phyloP scores from a whole-genome alignment of 441 rosid genomes.

The Eutrema salsugineum region DNA sequence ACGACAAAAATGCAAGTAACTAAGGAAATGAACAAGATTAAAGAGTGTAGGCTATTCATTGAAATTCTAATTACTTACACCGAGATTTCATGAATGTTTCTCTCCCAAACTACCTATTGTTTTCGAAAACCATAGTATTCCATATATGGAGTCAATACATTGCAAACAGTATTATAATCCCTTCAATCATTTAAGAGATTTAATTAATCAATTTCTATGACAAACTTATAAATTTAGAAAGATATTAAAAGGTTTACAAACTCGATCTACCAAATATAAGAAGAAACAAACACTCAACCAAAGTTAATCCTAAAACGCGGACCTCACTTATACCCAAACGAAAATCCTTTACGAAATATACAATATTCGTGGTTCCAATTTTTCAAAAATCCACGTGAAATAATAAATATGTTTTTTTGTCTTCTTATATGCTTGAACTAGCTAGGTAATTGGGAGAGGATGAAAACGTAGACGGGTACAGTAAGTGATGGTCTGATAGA shows the following conservation, averaged over 20 bases:
- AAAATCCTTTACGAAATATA: neutral
- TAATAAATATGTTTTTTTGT: neutral
- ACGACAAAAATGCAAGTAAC: neutral
- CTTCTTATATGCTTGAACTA: neutral
- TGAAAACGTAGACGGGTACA: neutral
- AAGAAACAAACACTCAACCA: neutral
- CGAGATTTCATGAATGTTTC: neutral
- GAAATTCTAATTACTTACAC: neutral
- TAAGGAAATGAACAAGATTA: neutral
- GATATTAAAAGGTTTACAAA: neutral
- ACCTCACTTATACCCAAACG: neutral
- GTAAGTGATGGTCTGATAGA: neutral
- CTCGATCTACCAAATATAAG: neutral
- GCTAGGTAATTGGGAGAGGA: neutral
- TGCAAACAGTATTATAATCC: neutral
- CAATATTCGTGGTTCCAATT: neutral
- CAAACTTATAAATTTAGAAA: neutral
- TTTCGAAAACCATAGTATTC: neutral
- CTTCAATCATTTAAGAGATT: neutral
- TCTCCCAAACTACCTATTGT: neutral
- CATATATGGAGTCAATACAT: neutral
- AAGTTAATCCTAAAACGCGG: neutral
- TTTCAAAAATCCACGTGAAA: conserved; percentile 8
- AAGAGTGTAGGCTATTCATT: neutral
- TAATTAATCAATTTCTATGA: neutral